Evolutionary conservation across 2,329 filamentous ascomycete genomes (phyloP).

Genomic region (Cladosporium sp.): DNA sequence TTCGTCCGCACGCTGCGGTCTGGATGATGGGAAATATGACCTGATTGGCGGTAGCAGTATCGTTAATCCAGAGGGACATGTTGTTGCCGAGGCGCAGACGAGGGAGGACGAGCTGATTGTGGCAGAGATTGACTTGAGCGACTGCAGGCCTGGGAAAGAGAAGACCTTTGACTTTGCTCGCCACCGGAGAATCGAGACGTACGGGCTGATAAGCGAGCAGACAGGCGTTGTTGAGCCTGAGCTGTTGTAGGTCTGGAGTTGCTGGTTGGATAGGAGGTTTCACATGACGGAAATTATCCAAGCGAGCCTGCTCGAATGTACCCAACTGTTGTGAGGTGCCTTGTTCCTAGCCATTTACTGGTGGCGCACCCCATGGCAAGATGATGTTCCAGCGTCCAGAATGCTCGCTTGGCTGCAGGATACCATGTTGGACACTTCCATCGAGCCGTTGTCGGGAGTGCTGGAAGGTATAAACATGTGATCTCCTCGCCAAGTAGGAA

Average conservation of each 20-base stretch:
- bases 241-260: constrained; percentile 20
- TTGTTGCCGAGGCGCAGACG: constrained; percentile 47
- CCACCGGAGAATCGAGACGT: constrained; percentile 43
- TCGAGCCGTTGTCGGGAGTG: too few species aligned
- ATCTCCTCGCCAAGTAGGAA: too few species aligned
- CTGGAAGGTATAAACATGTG: too few species aligned
- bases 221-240: constrained; percentile 38
- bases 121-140: constrained; percentile 46
- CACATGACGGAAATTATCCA: too few species aligned
- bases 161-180: constrained; percentile 43
- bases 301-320: too few species aligned
- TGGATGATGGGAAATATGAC: constrained; percentile 48
- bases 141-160: constrained; percentile 46
- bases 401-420: too few species aligned
- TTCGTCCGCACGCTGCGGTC: constrained; percentile 45
- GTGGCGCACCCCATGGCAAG: too few species aligned
- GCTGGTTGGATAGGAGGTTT: too few species aligned
- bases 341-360: too few species aligned
- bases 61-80: constrained; percentile 45
- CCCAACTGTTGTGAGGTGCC: too few species aligned
- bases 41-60: constrained; percentile 48
- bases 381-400: too few species aligned
- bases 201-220: constrained; percentile 38
- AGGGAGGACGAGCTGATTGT: constrained; percentile 48
- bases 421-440: too few species aligned